Evolutionary conservation across 805 yeast species (phyloP), one percentile per base, ranked within the genome.

Genomic region (Metschnikowia amazonensis): DNA sequence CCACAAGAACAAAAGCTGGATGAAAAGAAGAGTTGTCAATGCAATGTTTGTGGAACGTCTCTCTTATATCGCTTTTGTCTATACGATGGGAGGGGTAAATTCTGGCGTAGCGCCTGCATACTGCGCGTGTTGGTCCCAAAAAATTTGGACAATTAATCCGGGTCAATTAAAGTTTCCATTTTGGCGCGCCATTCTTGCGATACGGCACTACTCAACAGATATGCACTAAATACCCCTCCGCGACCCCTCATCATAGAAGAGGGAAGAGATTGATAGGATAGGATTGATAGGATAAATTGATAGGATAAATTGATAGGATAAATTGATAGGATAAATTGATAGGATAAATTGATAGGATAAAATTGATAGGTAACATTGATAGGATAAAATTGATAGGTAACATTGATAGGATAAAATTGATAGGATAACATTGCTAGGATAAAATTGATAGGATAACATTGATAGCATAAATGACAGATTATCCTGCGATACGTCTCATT

Each of bases 71-170:
- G 28, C n/a, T 14, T 16, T 5, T 9, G 38, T 36, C 44, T 49
- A 43, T 45, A 49, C 52, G 52, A 49, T 30, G 44, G 44, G 52
- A 49, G 52, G 52, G 52, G 52, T 45, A 46, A 39, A 33, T 43
- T 46, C 49, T 46, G 43, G 47, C 41, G 49, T 24, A 37, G 29
- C 45, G 17, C 41, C 49, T 45, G 51, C 48, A 48, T 34, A 32
- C 5, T 18, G 42, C 34, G 29, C 40, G 42, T 34, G 42, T 27
- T 20, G 43, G 42, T 39, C 42, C 42, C 42, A 39, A 39, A 39
- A 39, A 39, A 23, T 17, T 34, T 42, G 48, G 43, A 29, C 32
- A 45, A 48, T 31, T 48, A 45, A 48, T 48, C 51, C 49, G 51
- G 39, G 17, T n/a, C 13, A 11, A 21, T 17, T 33, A 20, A 30